Evolutionary conservation across 2,329 filamentous ascomycete genomes (phyloP).

Genomic region (Xylariaceae sp.): DNA sequence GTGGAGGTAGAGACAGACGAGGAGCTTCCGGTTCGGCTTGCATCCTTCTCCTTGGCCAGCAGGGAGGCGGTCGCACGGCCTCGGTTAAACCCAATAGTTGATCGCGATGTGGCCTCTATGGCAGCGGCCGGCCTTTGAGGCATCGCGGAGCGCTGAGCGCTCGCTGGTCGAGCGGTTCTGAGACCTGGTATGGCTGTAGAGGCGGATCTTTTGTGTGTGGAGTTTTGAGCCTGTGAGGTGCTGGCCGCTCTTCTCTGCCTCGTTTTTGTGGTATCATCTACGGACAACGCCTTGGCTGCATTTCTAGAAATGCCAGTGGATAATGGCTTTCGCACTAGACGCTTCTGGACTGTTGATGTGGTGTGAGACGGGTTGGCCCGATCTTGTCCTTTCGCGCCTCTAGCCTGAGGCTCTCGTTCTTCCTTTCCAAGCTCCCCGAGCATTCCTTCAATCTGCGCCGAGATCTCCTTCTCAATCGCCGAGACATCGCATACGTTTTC

Average conservation of each 20-base stretch:
- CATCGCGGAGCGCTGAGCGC: conserved; percentile 36
- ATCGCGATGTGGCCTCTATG: conserved; percentile 65
- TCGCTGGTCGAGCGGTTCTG: conserved; percentile 27
- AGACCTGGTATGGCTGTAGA: conserved; percentile 27
- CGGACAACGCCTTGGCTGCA: conserved; percentile 49
- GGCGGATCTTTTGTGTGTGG: conserved; percentile 23
- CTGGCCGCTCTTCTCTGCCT: conserved; percentile 28
- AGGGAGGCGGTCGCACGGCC: conserved; percentile 56
- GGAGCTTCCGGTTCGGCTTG: conserved; percentile 12
- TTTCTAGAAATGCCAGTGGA: conserved; percentile 50
- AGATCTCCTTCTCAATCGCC: conserved; percentile 54
- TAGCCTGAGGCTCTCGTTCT: not conserved
- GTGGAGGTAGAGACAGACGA: conserved; percentile 1
- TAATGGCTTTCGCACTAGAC: conserved; percentile 30
- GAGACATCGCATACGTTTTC: not conserved
- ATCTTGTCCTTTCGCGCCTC: not conserved
- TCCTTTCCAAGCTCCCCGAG: not conserved
- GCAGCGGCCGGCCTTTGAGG: conserved; percentile 48
- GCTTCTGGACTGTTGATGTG: conserved; percentile 21
- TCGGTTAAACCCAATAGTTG: conserved; percentile 79
- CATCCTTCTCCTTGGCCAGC: conserved; percentile 34
- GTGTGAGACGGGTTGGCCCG: conserved; percentile 32
- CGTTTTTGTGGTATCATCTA: conserved; percentile 32
- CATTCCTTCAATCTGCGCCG: conserved; percentile 50
- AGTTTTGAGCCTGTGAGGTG: conserved; percentile 19